Conservation (phyloP, 2,329 filamentous ascomycete genomes). For the Alternaria dauci region DNA sequence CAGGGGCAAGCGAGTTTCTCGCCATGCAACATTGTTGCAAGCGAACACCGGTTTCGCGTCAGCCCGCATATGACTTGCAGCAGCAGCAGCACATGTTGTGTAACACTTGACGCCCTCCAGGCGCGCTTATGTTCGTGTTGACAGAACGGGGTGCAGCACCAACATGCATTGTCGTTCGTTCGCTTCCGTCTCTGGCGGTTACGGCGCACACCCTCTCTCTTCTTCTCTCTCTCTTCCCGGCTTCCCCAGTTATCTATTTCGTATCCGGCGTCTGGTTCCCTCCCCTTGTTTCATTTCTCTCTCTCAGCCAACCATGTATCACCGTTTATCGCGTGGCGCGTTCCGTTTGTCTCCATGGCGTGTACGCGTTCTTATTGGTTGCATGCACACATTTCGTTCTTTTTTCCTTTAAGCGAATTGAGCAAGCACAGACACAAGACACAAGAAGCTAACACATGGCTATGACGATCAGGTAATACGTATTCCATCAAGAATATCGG, state of each 20-base stretch:
- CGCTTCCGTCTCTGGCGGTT: slow-evolving; percentile 9
- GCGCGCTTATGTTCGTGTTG: not conserved
- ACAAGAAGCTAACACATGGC: slow-evolving; percentile 19
- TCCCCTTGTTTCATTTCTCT: too few species aligned
- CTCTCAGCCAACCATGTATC: not conserved
- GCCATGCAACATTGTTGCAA: not conserved
- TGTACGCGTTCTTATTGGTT: not conserved
- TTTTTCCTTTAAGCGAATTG: not conserved
- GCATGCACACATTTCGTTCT: not conserved
- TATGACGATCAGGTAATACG: slow-evolving; percentile 74
- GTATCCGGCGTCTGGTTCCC: not conserved
- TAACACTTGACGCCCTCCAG: slow-evolving; percentile 27
- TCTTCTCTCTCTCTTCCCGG: not conserved
- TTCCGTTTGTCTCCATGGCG: not conserved
- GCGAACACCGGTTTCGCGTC: slow-evolving; percentile 16
- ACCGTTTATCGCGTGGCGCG: not conserved
- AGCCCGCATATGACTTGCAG: slow-evolving; percentile 20
- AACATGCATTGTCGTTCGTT: slow-evolving; percentile 11
- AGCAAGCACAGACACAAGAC: not conserved
- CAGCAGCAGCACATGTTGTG: slow-evolving; percentile 30
- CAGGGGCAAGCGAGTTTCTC: slow-evolving; percentile 32
- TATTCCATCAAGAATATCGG: slow-evolving; percentile 90
- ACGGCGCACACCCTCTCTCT: not conserved
- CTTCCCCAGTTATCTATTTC: not conserved
- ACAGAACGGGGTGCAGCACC: too few species aligned